These are phyloP conservation scores for Debaryomyces nepalensis DNA, from an alignment of 1,139 yeast genomes.

Conservation along the genomic window DNA sequence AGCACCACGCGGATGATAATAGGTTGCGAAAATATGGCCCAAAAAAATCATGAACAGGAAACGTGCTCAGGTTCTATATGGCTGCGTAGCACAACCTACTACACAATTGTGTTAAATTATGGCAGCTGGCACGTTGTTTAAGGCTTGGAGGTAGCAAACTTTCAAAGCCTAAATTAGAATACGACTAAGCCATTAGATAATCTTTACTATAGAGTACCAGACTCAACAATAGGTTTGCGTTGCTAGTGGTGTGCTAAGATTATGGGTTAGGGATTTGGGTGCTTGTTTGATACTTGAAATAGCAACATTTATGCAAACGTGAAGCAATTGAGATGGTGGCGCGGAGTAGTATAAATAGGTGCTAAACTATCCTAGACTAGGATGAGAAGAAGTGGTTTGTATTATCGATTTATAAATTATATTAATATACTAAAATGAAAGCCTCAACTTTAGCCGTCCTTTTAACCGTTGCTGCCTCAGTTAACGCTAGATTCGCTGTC, in stretches of 20 bases:
- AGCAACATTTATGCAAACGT: constrained; percentile 1
- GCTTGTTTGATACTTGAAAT: not conserved
- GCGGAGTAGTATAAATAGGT: constrained; percentile 4
- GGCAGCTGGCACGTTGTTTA: constrained; percentile 6
- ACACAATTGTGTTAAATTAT: not conserved
- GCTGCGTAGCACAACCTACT: no score
- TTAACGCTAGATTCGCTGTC: constrained; percentile 14
- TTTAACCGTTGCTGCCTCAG: constrained; percentile 12
- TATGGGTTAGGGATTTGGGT: not conserved
- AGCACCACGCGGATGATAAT: constrained; percentile 5
- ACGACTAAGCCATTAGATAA: constrained; percentile 3
- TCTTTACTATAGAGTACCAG: not conserved
- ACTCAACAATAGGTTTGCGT: not conserved
- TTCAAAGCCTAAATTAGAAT: not conserved
- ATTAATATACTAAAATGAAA: constrained; percentile 10
- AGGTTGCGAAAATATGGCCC: constrained; percentile 9
- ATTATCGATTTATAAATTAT: not conserved
- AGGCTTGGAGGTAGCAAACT: no score
- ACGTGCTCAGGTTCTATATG: constrained; percentile 9
- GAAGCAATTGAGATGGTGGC: not conserved
- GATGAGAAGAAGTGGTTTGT: not conserved
- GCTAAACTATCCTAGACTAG: not conserved
- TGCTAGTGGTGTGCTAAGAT: no score
- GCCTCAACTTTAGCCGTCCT: constrained; percentile 12
- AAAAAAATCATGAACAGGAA: not conserved